Conservation (phyloP, 176 grass and related monocot species). For the Zoysia pacifica region DNA sequence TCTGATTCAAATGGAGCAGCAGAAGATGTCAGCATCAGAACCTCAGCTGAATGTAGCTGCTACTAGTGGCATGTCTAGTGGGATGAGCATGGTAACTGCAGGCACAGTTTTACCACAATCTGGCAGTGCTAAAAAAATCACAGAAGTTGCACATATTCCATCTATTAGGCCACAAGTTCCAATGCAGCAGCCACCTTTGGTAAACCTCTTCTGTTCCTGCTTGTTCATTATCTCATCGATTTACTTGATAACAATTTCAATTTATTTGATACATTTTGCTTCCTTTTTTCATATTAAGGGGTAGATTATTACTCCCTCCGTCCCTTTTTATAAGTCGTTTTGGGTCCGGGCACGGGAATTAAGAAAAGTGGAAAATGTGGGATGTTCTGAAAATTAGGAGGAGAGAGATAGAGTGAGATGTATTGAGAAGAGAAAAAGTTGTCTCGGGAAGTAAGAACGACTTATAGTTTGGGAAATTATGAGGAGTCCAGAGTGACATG, state of each 20-base stretch:
- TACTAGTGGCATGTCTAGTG: constrained; percentile 38
- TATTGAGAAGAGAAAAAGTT: no score
- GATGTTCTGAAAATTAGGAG: not conserved
- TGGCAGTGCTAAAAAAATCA: constrained; percentile 33
- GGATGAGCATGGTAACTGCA: constrained; percentile 35
- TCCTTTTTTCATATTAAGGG: constrained; percentile 22
- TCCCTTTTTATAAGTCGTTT: no score
- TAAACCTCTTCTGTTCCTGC: constrained; percentile 18
- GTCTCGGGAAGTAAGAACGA: no score
- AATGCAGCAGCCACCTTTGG: constrained; percentile 38
- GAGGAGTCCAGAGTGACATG: no score
- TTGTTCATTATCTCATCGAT: not conserved
- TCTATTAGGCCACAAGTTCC: constrained; percentile 43
- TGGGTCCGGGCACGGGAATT: no score
- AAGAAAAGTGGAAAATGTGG: no score
- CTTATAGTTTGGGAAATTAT: no score
- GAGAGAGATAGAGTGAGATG: no score
- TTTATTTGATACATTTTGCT: not conserved
- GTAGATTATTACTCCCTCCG: not conserved
- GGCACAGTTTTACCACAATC: constrained; percentile 48
- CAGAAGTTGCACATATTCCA: constrained; percentile 50
- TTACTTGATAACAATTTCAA: constrained; percentile 25
- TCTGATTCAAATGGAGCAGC: constrained; percentile 73
- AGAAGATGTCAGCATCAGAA: constrained; percentile 63
- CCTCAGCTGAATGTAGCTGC: constrained; percentile 45